Base-by-base conservation (phyloP, 306 rosid genomes). In the Phaseolus lunatus region DNA sequence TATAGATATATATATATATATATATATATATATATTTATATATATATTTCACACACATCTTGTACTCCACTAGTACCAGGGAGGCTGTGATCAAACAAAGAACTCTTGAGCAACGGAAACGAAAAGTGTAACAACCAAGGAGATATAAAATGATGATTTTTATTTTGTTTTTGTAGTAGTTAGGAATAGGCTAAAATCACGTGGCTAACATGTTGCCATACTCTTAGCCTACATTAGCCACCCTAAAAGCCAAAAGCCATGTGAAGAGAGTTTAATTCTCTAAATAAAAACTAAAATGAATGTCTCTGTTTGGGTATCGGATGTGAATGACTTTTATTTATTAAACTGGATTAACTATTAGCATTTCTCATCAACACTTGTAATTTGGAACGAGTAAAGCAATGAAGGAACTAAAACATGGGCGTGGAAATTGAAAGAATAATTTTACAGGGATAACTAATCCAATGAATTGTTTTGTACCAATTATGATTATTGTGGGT, bases 231-330 rank as follows among this genome's bases (percentile, higher is more conserved):
- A 61, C 29, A 61, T 7, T 65, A 73, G 77, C 70, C 14, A 67
- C 63, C 78, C 53, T 49, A 53, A 71, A 80, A 78, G 83, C 67
- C 81, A 78, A 75, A 61, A 5, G 12, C 64, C 83, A 81, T 81
- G 88, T 81, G 88, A 31, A 31, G 35, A 68, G 26, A 15, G 67
- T 70, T 54, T 22, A 59, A 18, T 68, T 37, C 65, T 13, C 15
- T 33, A 2, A 12, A 12, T 83, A 33, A 61, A 61, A 70, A 79
- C 2, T 39, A 49, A 35, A 63, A 24, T 19, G 65, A 76, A 18
- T 35, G 24, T 50, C 18, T 4, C 27, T 62, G 53, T 64, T 54
- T 54, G 9, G 71, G 62, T 53, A 63, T 70, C 15, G 70, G 74
- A 37, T 54, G 23, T 22, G 54, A 52, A 24, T 52, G 62, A 7